These are phyloP conservation scores for Paecilomyces variotii DNA, from an alignment of 2,329 filamentous ascomycete genomes.

Conservation along the genomic window DNA sequence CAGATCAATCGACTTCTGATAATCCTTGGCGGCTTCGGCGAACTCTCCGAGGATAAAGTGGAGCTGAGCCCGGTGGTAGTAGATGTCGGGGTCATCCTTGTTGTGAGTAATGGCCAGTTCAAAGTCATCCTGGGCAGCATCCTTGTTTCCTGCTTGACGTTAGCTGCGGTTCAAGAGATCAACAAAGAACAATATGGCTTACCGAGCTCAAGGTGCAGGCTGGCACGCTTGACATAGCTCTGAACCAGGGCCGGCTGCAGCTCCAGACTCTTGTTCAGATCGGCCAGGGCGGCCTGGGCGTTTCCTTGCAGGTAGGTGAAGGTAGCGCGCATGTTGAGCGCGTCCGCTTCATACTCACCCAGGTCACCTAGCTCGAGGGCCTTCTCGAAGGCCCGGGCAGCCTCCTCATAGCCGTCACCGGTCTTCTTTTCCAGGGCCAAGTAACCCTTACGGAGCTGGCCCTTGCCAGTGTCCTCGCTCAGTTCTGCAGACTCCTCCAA, in stretches of 20 bases:
- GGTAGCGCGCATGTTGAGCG: constrained; percentile 93
- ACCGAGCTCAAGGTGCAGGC: constrained; percentile 93
- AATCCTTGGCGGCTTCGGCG: constrained; percentile 89
- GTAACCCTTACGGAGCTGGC: constrained; percentile 76
- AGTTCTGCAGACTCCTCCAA: constrained; percentile 77
- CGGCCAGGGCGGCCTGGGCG: constrained; percentile 69
- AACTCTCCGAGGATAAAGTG: constrained; percentile 97
- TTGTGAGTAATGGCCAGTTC: constrained; percentile 77
- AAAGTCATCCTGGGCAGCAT: constrained; percentile 83
- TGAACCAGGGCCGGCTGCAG: constrained; percentile 82
- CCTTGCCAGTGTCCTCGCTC: constrained; percentile 68
- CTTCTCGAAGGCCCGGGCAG: constrained; percentile 75
- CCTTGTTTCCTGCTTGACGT: constrained; percentile 58
- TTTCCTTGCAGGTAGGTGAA: constrained; percentile 90
- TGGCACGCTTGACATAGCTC: constrained; percentile 97
- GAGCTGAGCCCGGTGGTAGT: constrained; percentile 96
- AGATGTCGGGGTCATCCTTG: constrained; percentile 87
- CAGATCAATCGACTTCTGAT: constrained; percentile 97
- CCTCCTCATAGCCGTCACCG: constrained; percentile 83
- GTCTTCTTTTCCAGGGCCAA: constrained; percentile 77
- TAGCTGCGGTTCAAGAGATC: constrained; percentile 14
- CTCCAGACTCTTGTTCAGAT: constrained; percentile 89
- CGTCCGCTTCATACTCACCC: constrained; percentile 76
- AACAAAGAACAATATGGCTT: constrained; percentile 24
- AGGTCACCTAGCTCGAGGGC: constrained; percentile 75